A percentile compares a stretch with the other conserved stretches of the same genome.
phyloP scores from a whole-genome alignment of 2,329 filamentous ascomycete genomes.

The Hypocrella siamensis region DNA sequence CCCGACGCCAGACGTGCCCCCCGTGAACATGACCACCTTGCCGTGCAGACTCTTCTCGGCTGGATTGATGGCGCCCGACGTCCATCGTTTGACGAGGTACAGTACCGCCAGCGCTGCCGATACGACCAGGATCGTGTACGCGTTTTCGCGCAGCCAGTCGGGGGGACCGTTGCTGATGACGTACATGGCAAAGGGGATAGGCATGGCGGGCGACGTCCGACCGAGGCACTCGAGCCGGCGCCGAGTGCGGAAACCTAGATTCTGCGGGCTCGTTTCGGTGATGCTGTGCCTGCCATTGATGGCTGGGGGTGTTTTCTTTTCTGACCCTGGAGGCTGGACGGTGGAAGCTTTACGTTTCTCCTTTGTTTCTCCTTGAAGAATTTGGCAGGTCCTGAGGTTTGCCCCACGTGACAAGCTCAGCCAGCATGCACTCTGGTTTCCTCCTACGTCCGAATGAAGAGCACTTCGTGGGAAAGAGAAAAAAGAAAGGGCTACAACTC shows the following conservation, averaged over 20 bases:
- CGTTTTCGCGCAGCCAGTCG: conserved; percentile 28
- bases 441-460: too few species aligned
- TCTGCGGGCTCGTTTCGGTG: too few species aligned
- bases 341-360: too few species aligned
- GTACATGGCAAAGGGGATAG: conserved; percentile 33
- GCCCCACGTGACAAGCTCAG: too few species aligned
- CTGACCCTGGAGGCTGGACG: too few species aligned
- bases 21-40: conserved; percentile 85
- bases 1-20: conserved; percentile 87
- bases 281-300: neutral
- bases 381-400: too few species aligned
- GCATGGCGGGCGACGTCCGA: conserved; percentile 30
- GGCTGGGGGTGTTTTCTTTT: too few species aligned
- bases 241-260: neutral
- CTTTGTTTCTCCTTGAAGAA: too few species aligned
- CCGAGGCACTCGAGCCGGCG: neutral
- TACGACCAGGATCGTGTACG: conserved; percentile 24
- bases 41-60: conserved; percentile 80
- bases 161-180: conserved; percentile 33
- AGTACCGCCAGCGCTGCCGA: conserved; percentile 21
- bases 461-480: too few species aligned
- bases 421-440: too few species aligned
- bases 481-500: too few species aligned
- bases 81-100: conserved; percentile 52
- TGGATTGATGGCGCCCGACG: conserved; percentile 56